These are phyloP conservation scores for Cephalotrichum gorgonifer DNA, from an alignment of 2,329 filamentous ascomycete species.

Conservation along the genomic window DNA sequence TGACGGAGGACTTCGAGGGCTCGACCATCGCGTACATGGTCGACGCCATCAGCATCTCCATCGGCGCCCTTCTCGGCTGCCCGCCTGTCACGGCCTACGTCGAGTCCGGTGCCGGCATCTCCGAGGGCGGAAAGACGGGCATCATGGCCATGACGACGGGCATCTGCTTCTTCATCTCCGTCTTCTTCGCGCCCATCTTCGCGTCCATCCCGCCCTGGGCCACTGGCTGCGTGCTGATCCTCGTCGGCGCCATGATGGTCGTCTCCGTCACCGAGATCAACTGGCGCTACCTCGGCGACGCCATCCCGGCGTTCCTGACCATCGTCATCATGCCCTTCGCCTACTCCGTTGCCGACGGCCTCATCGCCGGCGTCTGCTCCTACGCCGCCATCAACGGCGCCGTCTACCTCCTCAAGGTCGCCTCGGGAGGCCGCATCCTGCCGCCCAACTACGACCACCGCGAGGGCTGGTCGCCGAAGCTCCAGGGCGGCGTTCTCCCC, in stretches of 20 bases:
- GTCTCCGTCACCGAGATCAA: slow-evolving; percentile 73
- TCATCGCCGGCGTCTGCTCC: slow-evolving; percentile 69
- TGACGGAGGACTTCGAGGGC: slow-evolving; percentile 73
- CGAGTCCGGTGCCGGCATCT: slow-evolving; percentile 66
- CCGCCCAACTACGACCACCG: slow-evolving; percentile 67
- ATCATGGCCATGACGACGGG: slow-evolving; percentile 61
- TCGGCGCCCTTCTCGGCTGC: slow-evolving; percentile 58
- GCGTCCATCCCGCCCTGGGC: slow-evolving; percentile 71
- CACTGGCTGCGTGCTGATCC: slow-evolving; percentile 75
- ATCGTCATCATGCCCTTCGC: slow-evolving; percentile 84
- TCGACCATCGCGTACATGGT: slow-evolving; percentile 70
- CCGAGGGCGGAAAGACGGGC: slow-evolving; percentile 64
- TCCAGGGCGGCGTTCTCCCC: slow-evolving; percentile 65
- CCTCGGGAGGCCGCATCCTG: slow-evolving; percentile 57
- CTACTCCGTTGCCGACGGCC: slow-evolving; percentile 77
- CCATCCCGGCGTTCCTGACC: slow-evolving; percentile 74
- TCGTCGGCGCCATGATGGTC: slow-evolving; percentile 84
- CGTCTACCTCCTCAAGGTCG: slow-evolving; percentile 58
- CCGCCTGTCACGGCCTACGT: slow-evolving; percentile 68
- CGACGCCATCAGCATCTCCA: slow-evolving; percentile 61
- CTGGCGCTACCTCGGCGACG: slow-evolving; percentile 78
- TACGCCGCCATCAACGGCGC: slow-evolving; percentile 67
- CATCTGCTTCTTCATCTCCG: slow-evolving; percentile 57
- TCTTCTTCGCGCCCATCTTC: slow-evolving; percentile 70
- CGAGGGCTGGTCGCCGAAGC: slow-evolving; percentile 70